These are phyloP conservation scores for Pseudohalonectria lignicola DNA, from an alignment of 2,329 filamentous ascomycete genomes.

Conservation along the genomic window DNA sequence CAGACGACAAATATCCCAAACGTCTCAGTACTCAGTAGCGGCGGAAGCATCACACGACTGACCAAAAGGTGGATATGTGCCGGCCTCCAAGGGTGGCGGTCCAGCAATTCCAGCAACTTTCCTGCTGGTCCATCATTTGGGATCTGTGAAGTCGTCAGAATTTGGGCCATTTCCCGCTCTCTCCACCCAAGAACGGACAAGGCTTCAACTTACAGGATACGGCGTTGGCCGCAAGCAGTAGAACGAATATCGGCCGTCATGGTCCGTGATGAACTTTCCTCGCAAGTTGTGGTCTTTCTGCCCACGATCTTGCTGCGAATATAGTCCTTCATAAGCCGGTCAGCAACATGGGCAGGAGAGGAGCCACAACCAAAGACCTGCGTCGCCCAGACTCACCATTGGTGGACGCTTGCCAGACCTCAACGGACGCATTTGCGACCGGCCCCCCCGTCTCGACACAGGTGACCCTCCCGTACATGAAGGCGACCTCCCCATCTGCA, in stretches of 20 bases:
- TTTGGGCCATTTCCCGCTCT: no score
- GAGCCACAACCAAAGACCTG: background rate
- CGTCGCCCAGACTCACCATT: constrained; percentile 25
- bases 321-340: constrained; percentile 24
- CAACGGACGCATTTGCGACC: constrained; percentile 41
- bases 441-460: constrained; percentile 37
- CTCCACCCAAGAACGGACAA: background rate
- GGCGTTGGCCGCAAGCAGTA: constrained; percentile 51
- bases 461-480: constrained; percentile 37
- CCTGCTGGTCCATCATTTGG: constrained; percentile 14
- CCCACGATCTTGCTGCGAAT: constrained; percentile 58
- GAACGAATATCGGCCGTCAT: constrained; percentile 49
- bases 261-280: constrained; percentile 20
- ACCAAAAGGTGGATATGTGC: constrained; percentile 27
- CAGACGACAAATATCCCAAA: no score
- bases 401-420: constrained; percentile 53
- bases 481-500: constrained; percentile 27
- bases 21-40: no score
- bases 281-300: constrained; percentile 10
- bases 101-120: constrained; percentile 20
- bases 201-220: constrained; percentile 27
- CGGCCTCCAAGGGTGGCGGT: constrained; percentile 23
- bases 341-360: background rate
- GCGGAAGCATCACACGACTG: background rate
- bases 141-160: background rate